These are phyloP conservation scores for Tylopilus balloui DNA, from an alignment of 768 basidiomycete species.

Conservation along the genomic window DNA sequence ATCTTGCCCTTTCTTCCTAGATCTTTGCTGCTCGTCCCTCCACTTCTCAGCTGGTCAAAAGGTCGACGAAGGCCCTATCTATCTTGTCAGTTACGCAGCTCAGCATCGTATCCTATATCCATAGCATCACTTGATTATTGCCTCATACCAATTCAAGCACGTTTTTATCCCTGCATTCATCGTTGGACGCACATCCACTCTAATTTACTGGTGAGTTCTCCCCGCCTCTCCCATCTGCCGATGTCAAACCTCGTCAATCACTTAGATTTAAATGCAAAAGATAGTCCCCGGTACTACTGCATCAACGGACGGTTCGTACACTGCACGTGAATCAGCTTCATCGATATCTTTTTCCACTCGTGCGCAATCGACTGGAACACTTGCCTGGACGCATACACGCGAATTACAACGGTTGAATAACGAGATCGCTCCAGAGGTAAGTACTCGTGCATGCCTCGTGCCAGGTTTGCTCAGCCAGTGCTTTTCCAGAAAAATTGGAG, in stretches of 20 bases:
- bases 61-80: constrained; percentile 37
- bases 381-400: constrained; percentile 49
- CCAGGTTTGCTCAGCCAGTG: constrained; percentile 18
- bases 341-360: constrained; percentile 29
- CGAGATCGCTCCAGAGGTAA: constrained; percentile 45
- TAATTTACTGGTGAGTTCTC: constrained; percentile 45
- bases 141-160: constrained; percentile 38
- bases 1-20: constrained; percentile 40
- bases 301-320: constrained; percentile 32
- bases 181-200: constrained; percentile 38
- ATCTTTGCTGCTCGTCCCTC: constrained; percentile 38
- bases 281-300: constrained; percentile 56
- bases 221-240: constrained; percentile 8
- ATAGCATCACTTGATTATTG: constrained; percentile 47
- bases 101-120: constrained; percentile 39
- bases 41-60: constrained; percentile 32
- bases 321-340: constrained; percentile 35
- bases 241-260: constrained; percentile 25
- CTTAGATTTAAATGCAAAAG: constrained; percentile 64
- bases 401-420: constrained; percentile 33
- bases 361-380: constrained; percentile 30
- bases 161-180: constrained; percentile 47
- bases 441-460: constrained; percentile 25
- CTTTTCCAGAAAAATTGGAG: constrained; percentile 44
- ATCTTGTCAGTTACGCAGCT: constrained; percentile 37